Evolutionary conservation across 2,329 filamentous ascomycete species (phyloP).

Genomic region (Stagonosporopsis chrysanthemi): DNA sequence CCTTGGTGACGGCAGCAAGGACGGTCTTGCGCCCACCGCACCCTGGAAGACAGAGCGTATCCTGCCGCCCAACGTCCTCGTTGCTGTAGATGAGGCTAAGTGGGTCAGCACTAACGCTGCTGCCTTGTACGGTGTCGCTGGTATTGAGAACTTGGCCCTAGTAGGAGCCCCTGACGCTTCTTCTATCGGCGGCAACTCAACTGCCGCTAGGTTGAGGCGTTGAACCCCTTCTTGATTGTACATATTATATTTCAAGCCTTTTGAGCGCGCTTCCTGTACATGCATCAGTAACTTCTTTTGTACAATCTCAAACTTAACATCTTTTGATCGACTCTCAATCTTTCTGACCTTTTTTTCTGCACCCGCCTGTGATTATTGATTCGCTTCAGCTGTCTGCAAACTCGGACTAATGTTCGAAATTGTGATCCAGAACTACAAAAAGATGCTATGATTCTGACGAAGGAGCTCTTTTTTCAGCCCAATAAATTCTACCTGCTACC

Average conservation of each 20-base stretch:
- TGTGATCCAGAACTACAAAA: neutral
- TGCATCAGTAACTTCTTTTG: neutral
- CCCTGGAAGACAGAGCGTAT: slow-evolving; percentile 53
- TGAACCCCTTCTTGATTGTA: neutral
- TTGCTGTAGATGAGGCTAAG: slow-evolving; percentile 61
- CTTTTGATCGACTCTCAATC: no score
- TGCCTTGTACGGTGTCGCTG: slow-evolving; percentile 65
- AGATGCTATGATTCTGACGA: neutral
- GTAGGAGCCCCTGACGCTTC: slow-evolving; percentile 34
- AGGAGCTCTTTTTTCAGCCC: no score
- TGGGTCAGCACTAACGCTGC: slow-evolving; percentile 67
- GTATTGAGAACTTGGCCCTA: slow-evolving; percentile 63
- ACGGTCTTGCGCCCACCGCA: slow-evolving; percentile 53
- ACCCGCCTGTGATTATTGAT: no score
- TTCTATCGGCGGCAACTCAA: slow-evolving; percentile 23
- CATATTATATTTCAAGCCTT: neutral
- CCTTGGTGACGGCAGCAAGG: slow-evolving; percentile 50
- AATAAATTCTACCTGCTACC: no score
- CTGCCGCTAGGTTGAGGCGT: neutral
- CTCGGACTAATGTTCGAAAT: neutral
- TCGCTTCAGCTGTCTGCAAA: neutral
- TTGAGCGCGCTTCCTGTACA: neutral
- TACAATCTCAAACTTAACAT: neutral
- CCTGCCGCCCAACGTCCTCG: slow-evolving; percentile 55
- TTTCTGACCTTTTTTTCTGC: no score